Evolutionary conservation across 2,329 filamentous ascomycete genomes (phyloP), one percentile per base, ranked within the genome.

Genomic region (Fusarium burgessii): DNA sequence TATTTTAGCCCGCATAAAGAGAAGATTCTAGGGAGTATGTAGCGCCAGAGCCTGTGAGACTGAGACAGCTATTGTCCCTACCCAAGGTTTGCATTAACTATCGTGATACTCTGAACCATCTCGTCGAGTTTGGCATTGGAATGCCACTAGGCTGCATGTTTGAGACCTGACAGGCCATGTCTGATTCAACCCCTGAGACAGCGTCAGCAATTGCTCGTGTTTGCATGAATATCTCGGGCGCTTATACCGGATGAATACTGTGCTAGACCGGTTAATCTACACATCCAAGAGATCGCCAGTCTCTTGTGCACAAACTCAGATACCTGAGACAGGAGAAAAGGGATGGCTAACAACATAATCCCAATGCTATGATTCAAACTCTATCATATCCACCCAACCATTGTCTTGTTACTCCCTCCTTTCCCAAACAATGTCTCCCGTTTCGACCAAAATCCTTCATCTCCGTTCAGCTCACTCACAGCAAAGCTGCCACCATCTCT

Each of bases 281-380:
- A 36, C 43, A 29, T 35, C 38, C 10, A 35, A 25, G 33, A 52
- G 58, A 69, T 69, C 51, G 23, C 45, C 51, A 49, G 27, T 46
- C 43, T 55, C 50, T 40, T 32, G 57, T 52, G 42, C 58, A 51
- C 60, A 38, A 68, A 58, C 27, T 38, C 38, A 20, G 58, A 58
- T 42, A 71, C 56, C 63, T 65, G 68, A 71, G 55, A 71, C 66
- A 62, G 43, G 42, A 27, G 42, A 23, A 35, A 41, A 25, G 49
- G 33, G 42, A 42, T 36, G 41, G n/a, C 36, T 25, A 54, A 49
- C 50, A 35, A 43, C 8, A 61, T 61, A 43, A 38, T 45, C 23
- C 38, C 38, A 8, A 38, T 38, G 23, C 17, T 20, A 29, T 18
- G 36, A 29, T 43, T 52, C 47, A 32, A 51, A 49, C 35, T 32